A percentile compares a stretch with the other conserved stretches of the same genome.
Evolutionary conservation across 306 rosid genomes (phyloP).

Genomic region (Cucumis melo): DNA sequence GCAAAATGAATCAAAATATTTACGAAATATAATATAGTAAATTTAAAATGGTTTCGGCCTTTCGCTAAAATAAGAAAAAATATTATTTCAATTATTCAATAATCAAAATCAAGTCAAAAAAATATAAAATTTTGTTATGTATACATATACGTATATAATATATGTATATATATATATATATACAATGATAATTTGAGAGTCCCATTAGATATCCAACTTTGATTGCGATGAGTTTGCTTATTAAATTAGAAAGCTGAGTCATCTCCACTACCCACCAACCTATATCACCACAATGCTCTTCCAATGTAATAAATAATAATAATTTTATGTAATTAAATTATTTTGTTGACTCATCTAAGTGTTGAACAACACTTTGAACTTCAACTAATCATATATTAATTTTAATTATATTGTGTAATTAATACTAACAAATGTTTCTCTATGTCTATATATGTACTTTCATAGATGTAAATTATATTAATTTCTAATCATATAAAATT

Average conservation of each 20-base stretch:
- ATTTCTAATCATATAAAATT: neutral
- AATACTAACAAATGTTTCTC: neutral
- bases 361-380: neutral
- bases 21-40: too few species aligned
- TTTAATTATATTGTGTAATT: too few species aligned
- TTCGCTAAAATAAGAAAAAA: too few species aligned
- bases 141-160: too few species aligned
- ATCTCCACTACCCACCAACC: constrained; percentile 4
- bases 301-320: neutral
- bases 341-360: neutral
- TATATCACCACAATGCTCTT: neutral
- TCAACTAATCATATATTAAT: neutral
- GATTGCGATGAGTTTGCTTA: neutral
- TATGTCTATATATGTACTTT: neutral
- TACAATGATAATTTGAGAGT: neutral
- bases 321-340: neutral
- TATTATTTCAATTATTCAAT: too few species aligned
- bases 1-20: too few species aligned
- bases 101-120: too few species aligned
- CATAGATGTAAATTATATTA: neutral
- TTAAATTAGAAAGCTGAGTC: neutral
- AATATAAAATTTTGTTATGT: too few species aligned
- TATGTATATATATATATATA: too few species aligned
- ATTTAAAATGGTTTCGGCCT: too few species aligned
- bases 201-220: neutral